Evolutionary conservation across 225 moss, liverwort and hornwort species (phyloP).

Genomic region (Bryum argenteum): DNA sequence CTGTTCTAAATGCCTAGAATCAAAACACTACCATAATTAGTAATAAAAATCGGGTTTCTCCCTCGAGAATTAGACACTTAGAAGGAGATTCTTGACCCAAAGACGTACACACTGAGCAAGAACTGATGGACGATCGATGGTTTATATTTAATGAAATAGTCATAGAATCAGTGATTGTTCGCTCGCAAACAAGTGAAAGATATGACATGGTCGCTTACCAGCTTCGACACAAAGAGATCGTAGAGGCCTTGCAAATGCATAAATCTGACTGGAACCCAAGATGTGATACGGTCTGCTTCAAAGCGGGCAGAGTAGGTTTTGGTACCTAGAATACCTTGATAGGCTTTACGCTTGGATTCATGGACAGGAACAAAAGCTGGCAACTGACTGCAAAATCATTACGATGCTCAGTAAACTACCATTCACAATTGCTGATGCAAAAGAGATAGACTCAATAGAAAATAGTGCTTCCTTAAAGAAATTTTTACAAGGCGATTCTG

Average conservation of each 20-base stretch:
- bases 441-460: slow-evolving; percentile 19
- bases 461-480: background rate
- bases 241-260: slow-evolving; percentile 98
- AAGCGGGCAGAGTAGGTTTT: slow-evolving; percentile 81
- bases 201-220: slow-evolving; percentile 49
- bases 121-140: background rate
- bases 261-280: slow-evolving; percentile 93
- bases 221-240: slow-evolving; percentile 91
- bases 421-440: slow-evolving; percentile 16
- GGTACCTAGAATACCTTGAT: slow-evolving; percentile 86
- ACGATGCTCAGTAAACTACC: slow-evolving; percentile 24
- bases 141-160: background rate
- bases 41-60: background rate
- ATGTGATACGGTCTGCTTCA: slow-evolving; percentile 85
- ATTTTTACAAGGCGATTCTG: slow-evolving; percentile 7
- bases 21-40: slow-evolving; percentile 21
- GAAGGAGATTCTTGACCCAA: background rate
- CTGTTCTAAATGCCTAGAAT: slow-evolving; percentile 82
- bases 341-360: slow-evolving; percentile 79
- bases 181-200: background rate
- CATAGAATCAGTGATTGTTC: background rate
- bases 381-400: slow-evolving; percentile 69
- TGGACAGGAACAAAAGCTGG: slow-evolving; percentile 92
- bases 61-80: background rate
- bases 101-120: background rate